Percentiles rank a stretch among this genome's conserved stretches.
Conservation (phyloP, 1,284 basidiomycete species). For the Pyrrhoderma noxium region DNA sequence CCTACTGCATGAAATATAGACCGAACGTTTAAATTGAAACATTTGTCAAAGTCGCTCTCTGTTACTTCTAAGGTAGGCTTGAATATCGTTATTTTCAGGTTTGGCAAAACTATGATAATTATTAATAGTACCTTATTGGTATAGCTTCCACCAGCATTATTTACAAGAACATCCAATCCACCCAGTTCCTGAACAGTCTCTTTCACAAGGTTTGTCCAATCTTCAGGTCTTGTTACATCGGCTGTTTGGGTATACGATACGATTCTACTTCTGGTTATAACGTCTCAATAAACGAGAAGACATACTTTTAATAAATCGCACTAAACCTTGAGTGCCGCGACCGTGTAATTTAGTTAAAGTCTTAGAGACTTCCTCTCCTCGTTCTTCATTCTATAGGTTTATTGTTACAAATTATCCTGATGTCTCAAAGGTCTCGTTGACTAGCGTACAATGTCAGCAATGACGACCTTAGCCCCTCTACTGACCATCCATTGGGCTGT, state of each 20-base stretch:
- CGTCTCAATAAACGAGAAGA: not conserved
- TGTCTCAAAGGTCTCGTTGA: not conserved
- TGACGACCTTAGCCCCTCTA: conserved; percentile 15
- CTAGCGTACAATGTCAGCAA: conserved; percentile 12
- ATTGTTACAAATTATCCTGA: not conserved
- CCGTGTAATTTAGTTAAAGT: not conserved
- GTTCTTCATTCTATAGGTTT: conserved; percentile 11
- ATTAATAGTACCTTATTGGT: conserved; percentile 10
- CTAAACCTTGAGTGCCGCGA: not conserved
- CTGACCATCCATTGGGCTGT: conserved; percentile 14
- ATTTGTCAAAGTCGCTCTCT: conserved; percentile 14
- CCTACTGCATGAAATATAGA: conserved; percentile 14
- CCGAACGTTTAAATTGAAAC: conserved; percentile 13
- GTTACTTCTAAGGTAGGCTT: conserved; percentile 14
- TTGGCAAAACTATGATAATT: not conserved
- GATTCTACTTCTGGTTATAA: not conserved
- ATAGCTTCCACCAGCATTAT: conserved; percentile 15
- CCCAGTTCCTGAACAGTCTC: conserved; percentile 7
- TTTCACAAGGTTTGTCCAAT: conserved; percentile 10
- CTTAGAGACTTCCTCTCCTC: conserved; percentile 1
- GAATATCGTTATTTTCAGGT: not conserved
- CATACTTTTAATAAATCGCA: conserved; percentile 8
- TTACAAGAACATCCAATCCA: conserved; percentile 14
- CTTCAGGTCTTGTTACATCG: conserved; percentile 12
- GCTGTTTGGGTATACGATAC: not conserved